Percentiles rank a stretch among this genome's conserved stretches.
Conservation (phyloP, 441 rosid species). For the Rhodomyrtus psidioides region DNA sequence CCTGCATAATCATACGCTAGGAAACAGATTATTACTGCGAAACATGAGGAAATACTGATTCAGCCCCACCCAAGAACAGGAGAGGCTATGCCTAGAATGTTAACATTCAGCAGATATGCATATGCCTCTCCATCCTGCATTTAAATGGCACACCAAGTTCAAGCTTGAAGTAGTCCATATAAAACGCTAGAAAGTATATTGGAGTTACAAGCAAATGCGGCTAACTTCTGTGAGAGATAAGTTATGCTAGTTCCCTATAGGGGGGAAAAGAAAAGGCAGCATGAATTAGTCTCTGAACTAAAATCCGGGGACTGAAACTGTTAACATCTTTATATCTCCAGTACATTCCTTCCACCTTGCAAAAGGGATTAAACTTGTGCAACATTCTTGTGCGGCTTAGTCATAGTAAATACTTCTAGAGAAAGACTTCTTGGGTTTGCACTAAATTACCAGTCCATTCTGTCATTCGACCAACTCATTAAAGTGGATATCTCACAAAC, state of each 20-base stretch:
- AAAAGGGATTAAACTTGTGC: neutral
- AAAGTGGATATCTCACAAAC: no score
- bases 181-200: neutral
- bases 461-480: no score
- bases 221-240: neutral
- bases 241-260: neutral
- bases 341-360: no score
- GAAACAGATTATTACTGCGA: neutral
- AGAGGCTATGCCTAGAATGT: neutral
- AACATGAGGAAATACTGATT: neutral
- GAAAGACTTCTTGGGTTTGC: neutral
- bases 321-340: neutral
- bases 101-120: conserved; percentile 60
- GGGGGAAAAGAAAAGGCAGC: neutral
- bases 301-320: neutral
- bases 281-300: neutral
- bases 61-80: neutral
- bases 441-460: neutral
- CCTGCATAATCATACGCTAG: neutral
- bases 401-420: neutral
- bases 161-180: neutral
- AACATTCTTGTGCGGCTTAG: neutral
- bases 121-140: conserved; percentile 69
- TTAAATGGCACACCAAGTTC: neutral
- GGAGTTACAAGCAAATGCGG: neutral